Evolutionary conservation across 768 basidiomycete genomes (phyloP), one percentile per base, ranked within the genome.

Genomic region (Phanerodontia chrysosporium): DNA sequence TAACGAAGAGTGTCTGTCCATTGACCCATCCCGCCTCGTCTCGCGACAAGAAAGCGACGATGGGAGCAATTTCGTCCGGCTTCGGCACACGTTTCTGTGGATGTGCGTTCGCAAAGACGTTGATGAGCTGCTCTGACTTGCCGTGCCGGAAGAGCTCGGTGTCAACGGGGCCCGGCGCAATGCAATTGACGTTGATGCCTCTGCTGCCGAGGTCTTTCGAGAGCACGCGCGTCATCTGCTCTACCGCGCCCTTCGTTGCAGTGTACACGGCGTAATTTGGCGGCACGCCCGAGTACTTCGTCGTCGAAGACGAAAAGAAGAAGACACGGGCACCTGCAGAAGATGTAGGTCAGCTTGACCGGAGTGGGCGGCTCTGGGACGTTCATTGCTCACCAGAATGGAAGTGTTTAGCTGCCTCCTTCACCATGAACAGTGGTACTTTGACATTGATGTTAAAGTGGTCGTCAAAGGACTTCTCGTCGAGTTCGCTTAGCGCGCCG

Each of bases 381-480:
- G 46, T n/a, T n/a, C 5, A 28, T 5, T 51, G 69, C 77, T 52
- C 67, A 81, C 81, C 76, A 18, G 72, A 54, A 12, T 74, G 73
- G 39, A 82, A 65, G 53, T 77, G 64, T 18, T 72, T 64, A 1
- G 74, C 73, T 0, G 75, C 80, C 13, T 71, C 72, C 60, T 83
- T 76, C 1, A 74, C 75, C 53, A 82, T 69, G 69, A 83, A 84
- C 14, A 84, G 64, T 1, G 82, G 80, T 0, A 76, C 78, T 58
- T 83, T 82, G 52, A 83, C 80, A 58, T 83, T 84, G 49, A 73
- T 73, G 45, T 79, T 69, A 55, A 82, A 75, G 62, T 81, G 79
- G 16, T 67, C 66, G 52, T 83, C 80, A 59, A 76, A 83, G 7
- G 46, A n/a, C 48, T 55, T n/a, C 48, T 58, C 57, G 28, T 30